Conservation (phyloP, 1,284 basidiomycete species). For the Cryptococcus jaspeensis region DNA sequence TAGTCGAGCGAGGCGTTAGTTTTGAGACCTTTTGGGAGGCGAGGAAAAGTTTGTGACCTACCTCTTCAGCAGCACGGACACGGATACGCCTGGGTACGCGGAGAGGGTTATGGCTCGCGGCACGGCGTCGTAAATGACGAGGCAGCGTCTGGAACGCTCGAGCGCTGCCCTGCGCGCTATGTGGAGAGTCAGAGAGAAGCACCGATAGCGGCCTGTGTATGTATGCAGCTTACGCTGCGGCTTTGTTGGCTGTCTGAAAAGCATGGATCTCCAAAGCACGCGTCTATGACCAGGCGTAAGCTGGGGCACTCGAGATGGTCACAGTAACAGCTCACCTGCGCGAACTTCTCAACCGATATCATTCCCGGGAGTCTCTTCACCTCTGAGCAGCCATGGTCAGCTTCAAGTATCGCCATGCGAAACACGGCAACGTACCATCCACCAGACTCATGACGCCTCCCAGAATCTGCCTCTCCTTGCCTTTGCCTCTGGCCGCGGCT, state of each 20-base stretch:
- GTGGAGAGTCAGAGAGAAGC: slow-evolving; percentile 2
- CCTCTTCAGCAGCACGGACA: slow-evolving; percentile 76
- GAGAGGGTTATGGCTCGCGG: slow-evolving; percentile 87
- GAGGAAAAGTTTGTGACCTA: slow-evolving; percentile 42
- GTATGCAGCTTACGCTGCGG: slow-evolving; percentile 60
- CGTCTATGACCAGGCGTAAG: slow-evolving; percentile 56
- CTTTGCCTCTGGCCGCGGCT: slow-evolving; percentile 28
- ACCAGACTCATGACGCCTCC: slow-evolving; percentile 27
- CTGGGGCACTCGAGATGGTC: background rate
- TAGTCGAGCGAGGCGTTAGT: slow-evolving; percentile 46
- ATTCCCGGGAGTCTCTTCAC: slow-evolving; percentile 63
- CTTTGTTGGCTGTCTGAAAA: slow-evolving; percentile 80
- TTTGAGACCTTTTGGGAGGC: background rate
- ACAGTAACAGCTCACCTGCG: slow-evolving; percentile 63
- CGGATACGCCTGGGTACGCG: slow-evolving; percentile 79
- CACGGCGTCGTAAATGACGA: slow-evolving; percentile 79
- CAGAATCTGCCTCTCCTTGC: slow-evolving; percentile 31
- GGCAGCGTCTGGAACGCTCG: slow-evolving; percentile 88
- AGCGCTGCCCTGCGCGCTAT: slow-evolving; percentile 61
- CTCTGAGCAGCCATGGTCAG: background rate
- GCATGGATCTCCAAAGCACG: slow-evolving; percentile 82
- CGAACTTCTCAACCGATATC: slow-evolving; percentile 81
- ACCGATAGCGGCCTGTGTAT: background rate
- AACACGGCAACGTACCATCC: slow-evolving; percentile 22
- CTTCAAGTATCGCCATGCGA: background rate